These are phyloP conservation scores for Blastomyces gilchristii DNA, from an alignment of 2,329 filamentous ascomycete genomes.

Conservation along the genomic window DNA sequence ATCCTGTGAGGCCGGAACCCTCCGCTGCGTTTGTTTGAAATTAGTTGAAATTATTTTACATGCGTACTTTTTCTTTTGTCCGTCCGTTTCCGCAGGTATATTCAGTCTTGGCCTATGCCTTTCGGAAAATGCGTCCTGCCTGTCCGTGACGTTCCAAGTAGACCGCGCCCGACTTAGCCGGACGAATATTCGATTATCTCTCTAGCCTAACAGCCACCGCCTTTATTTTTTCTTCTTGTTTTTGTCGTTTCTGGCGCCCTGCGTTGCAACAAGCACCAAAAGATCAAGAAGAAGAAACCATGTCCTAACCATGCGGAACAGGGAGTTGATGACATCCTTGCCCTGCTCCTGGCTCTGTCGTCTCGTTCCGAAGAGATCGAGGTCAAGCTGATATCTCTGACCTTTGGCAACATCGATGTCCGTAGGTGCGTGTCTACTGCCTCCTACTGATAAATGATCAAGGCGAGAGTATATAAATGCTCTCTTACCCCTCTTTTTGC, in stretches of 20 bases:
- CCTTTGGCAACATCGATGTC: constrained; percentile 87
- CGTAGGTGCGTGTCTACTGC: constrained; percentile 49
- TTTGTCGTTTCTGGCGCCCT: too few species aligned
- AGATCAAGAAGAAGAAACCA: not conserved
- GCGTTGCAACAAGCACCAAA: too few species aligned
- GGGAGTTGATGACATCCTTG: constrained; percentile 85
- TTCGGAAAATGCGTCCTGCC: too few species aligned
- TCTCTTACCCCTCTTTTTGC: not conserved
- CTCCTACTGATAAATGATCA: not conserved
- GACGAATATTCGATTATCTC: not conserved
- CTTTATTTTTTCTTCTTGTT: not conserved
- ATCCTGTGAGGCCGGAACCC: constrained; percentile 53
- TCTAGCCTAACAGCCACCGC: too few species aligned
- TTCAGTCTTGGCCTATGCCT: too few species aligned
- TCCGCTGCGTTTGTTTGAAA: not conserved
- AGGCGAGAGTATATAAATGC: too few species aligned
- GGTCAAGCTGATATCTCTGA: constrained; percentile 73
- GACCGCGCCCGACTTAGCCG: too few species aligned
- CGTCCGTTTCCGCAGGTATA: not conserved
- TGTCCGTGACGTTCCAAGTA: too few species aligned
- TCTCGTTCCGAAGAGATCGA: constrained; percentile 76
- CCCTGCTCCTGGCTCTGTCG: constrained; percentile 75
- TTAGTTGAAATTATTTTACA: too few species aligned
- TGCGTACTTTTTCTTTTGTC: too few species aligned
- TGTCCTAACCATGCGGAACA: constrained; percentile 14